Evolutionary conservation across 2,329 filamentous ascomycete species (phyloP), one percentile per base, ranked within the genome.

Genomic region (Dryadomyces quercivorus): DNA sequence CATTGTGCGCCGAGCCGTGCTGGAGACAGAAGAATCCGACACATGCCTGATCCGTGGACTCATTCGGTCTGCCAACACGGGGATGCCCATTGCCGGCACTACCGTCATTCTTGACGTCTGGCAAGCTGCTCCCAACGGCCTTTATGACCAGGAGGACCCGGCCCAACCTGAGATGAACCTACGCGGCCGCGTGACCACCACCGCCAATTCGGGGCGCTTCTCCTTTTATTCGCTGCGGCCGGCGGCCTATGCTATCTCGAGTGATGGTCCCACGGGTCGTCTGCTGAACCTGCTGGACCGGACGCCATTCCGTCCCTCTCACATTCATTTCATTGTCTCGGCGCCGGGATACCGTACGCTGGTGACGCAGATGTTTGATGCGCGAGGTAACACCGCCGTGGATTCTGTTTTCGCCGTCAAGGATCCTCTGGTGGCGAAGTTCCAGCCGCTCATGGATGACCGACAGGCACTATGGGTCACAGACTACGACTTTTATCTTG

Each of bases 81-180:
- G 75, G 57, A 67, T 74, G 59, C 80, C 81, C 1, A 70, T 85
- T 34, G 69, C 72, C 26, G 73, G 73, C 21, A 21, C 5, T 49
- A 80, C 79, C 1, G 80, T 79, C 1, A 70, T 75, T 18, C 69
- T 85, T 21, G 81, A 85, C 63, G 72, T 84, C 31, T 85, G 81
- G 81, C 78, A 85, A 61, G 76, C 80, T 1, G 78, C 77, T 4
- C 80, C 81, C 7, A 84, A 85, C 59, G 59, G 67, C 7, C 57
- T 63, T 50, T 65, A 64, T 53, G 62, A 63, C 55, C 63, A 64
- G 54, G 63, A 64, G 51, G 63, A 65, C 52, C 53, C 76, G 0
- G 69, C 78, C 1, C 85, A 90, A 69, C 73, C 77, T 7, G 85
- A 90, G 55, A 81, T 82, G 68, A 91, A 91, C 65, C 74, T 91